A percentile compares a stretch with the other conserved stretches of the same genome.
These are phyloP conservation scores for Penicillium argentinense DNA, from an alignment of 495 filamentous ascomycete species.

Conservation along the genomic window DNA sequence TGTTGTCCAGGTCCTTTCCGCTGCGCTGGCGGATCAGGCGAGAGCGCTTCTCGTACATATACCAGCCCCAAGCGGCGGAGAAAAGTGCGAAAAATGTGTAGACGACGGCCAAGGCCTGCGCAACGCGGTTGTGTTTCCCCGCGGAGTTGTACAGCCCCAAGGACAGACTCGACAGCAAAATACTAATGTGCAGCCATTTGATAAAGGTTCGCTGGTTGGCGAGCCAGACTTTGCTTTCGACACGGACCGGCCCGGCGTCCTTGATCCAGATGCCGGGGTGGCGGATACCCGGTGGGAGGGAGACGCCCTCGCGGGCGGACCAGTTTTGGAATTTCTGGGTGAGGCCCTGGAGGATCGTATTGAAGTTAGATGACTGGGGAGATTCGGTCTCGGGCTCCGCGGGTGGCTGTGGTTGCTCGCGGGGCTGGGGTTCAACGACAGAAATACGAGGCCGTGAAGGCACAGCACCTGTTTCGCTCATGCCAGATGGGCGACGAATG, in stretches of 20 bases:
- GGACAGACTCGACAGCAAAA: constrained; percentile 79
- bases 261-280: constrained; percentile 86
- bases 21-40: constrained; percentile 79
- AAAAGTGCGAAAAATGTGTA: constrained; percentile 83
- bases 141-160: constrained; percentile 87
- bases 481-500: constrained; percentile 23
- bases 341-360: constrained; percentile 68
- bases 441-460: constrained; percentile 24
- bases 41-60: constrained; percentile 71
- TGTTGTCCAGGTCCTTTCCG: constrained; percentile 89
- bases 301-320: constrained; percentile 41
- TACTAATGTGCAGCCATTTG: constrained; percentile 93
- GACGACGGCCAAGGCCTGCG: constrained; percentile 70
- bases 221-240: constrained; percentile 98
- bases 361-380: constrained; percentile 41
- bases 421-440: constrained; percentile 18
- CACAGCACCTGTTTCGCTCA: constrained; percentile 13
- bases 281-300: constrained; percentile 79
- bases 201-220: constrained; percentile 97
- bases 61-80: constrained; percentile 83
- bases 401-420: constrained; percentile 9
- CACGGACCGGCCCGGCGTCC: constrained; percentile 82
- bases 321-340: constrained; percentile 69
- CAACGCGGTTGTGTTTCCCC: constrained; percentile 66
- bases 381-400: constrained; percentile 19